Conservation (phyloP, 139 green algal genomes). For the Raphidocelis subcapitata region DNA sequence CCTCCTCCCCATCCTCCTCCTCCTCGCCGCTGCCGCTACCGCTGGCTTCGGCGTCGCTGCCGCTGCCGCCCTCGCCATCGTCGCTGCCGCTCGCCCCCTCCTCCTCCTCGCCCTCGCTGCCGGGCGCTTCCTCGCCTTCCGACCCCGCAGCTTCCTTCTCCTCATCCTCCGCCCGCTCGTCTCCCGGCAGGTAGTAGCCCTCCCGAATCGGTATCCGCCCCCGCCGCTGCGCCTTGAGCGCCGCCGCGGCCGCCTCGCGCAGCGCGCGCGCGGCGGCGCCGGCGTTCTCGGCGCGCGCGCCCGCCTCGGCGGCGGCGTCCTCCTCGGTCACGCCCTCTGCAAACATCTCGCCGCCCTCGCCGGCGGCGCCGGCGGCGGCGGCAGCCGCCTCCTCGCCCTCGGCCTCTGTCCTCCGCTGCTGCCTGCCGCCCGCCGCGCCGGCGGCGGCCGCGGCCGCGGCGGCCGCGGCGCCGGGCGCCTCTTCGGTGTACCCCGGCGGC, state of each 20-base stretch:
- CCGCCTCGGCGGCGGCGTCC: constrained; percentile 46
- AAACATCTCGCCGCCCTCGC: constrained; percentile 27
- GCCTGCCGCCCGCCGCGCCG: background rate
- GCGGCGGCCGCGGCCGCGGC: background rate
- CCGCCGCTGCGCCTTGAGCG: constrained; percentile 49
- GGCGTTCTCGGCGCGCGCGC: constrained; percentile 41
- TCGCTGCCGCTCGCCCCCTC: constrained; percentile 21
- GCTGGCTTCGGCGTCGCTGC: no score
- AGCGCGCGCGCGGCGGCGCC: constrained; percentile 49
- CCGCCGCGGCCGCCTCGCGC: constrained; percentile 41
- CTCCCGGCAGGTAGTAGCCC: constrained; percentile 69
- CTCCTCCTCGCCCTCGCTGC: constrained; percentile 38
- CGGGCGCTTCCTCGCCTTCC: constrained; percentile 9
- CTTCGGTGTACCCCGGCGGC: constrained; percentile 70
- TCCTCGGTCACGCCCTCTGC: constrained; percentile 49
- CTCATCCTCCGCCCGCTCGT: constrained; percentile 38
- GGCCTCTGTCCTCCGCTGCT: constrained; percentile 1
- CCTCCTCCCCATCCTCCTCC: constrained; percentile 34
- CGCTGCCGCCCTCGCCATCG: constrained; percentile 23
- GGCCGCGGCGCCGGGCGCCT: constrained; percentile 9
- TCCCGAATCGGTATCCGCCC: constrained; percentile 62
- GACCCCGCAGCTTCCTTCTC: constrained; percentile 9
- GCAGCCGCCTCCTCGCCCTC: background rate
- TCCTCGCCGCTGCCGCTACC: constrained; percentile 30
- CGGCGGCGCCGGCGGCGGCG: background rate